Base-by-base conservation (phyloP, 495 filamentous ascomycete species). In the Podospora pseudocomata region DNA sequence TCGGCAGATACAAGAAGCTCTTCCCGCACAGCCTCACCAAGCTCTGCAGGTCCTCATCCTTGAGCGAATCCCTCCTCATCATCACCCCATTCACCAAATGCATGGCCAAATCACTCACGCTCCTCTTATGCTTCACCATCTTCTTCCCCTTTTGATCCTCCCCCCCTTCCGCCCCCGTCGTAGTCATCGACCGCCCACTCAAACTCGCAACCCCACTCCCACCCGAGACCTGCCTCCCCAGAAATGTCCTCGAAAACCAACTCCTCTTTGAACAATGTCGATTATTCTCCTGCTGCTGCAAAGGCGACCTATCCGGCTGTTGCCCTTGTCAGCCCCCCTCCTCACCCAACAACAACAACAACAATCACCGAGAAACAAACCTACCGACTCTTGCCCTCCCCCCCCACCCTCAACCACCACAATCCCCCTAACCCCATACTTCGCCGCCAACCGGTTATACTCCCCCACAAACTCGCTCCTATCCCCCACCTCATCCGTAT, bases 21-120 rank as follows among this genome's bases (percentile, higher is more conserved):
- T 88, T 86, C 20, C 92, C 91, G 60, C 91, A 91, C 55, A 95
- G 78, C n/a, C 89, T 85, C 65, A 91, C 85, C 28, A 94, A 78
- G 64, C 82, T 85, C 68, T 89, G 85, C 30, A 94, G 69, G 53
- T 85, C 82, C 71, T 85, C 86, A 59, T 86, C 86, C 72, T 85
- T 87, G 64, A 92, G 73, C 16, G 79, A 84, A 66, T 87, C 86
- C 73, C 82, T 85, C 65, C 81, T 86, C 23, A 72, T 85, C 65
- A 81, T 86, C 23, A 72, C 66, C 26, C 71, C 70, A 57, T 77
- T 78, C 60, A 80, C 81, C 68, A 80, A 76, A 60, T 85, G 85
- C 73, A 86, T 69, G 44, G 79, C 81, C 16, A 83, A 63, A 73
- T 91, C 75, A 67, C 83, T 83, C 63, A 86, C 80, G 68, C 80